These are phyloP conservation scores for Perkinsus chesapeaki DNA, from an alignment of 169 alveolate genomes.

Conservation along the genomic window DNA sequence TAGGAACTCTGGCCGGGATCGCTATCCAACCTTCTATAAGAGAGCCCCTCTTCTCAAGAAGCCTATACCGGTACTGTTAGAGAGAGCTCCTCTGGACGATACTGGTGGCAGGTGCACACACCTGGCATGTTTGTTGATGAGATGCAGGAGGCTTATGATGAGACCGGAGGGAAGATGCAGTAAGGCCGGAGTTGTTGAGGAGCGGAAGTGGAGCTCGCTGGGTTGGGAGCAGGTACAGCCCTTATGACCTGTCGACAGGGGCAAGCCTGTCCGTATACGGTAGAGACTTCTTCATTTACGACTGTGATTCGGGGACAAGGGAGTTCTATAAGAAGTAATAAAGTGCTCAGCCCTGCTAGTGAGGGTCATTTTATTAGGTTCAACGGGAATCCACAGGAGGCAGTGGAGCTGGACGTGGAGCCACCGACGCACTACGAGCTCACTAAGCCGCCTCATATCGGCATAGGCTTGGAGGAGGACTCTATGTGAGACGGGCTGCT, in stretches of 20 bases:
- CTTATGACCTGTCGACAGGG: conserved; percentile 60
- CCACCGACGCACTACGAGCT: conserved; percentile 53
- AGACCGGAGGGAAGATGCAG: neutral
- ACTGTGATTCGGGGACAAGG: conserved; percentile 65
- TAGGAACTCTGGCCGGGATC: conserved; percentile 7
- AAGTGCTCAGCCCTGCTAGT: conserved; percentile 22
- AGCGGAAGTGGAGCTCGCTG: neutral
- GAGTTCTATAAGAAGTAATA: conserved; percentile 54
- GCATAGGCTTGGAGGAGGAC: conserved; percentile 73
- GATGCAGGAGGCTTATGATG: neutral
- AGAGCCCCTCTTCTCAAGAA: conserved; percentile 3
- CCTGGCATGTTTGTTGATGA: neutral
- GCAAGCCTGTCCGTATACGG: conserved; percentile 50
- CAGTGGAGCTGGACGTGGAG: neutral
- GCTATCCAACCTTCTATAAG: conserved; percentile 2
- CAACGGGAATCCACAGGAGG: neutral
- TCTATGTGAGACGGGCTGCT: conserved; percentile 50
- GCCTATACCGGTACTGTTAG: neutral
- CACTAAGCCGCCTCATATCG: conserved; percentile 68
- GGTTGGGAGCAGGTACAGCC: conserved; percentile 28
- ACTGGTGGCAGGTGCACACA: neutral
- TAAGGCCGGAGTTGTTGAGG: neutral
- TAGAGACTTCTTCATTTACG: conserved; percentile 48
- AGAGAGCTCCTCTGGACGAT: neutral
- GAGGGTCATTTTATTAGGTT: conserved; percentile 7